Base-by-base conservation (phyloP, 257 asterid species). In the Scutellaria baicalensis region DNA sequence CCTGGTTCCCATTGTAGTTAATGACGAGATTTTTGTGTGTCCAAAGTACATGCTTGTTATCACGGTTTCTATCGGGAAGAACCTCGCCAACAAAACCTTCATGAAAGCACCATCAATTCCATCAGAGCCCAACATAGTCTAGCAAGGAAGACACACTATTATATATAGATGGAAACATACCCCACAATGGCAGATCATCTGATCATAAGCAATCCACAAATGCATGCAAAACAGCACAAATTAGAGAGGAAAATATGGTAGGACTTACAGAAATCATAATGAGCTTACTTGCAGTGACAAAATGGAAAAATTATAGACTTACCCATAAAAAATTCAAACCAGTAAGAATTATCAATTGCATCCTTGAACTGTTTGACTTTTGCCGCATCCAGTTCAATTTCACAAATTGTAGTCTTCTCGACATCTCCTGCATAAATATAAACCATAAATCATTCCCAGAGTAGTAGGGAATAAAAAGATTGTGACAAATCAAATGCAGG, bases 161-260 rank as follows among this genome's bases (percentile, higher is more conserved):
- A 62, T 21, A 38, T 20, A 64, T 16, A 64, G 66, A 48, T 23
- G 44, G 61, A 64, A 49, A 78, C 92, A 77, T 88, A 93, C 98
- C 98, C 98, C 98, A 93, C 65, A 93, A 63, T 5, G 98, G 98
- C 81, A 93, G 83, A 78, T 93, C 98, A 85, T 93, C 98, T 93
- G 94, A 79, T 59, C 68, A 69, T 61, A 71, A 38, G 73, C 75
- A 63, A 72, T 59, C 77, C 65, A 48, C 73, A 57, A 59, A 51
- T 20, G 56, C 16, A 77, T 50, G 64, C 61, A 71, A 62, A 71
- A 73, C 45, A 77, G 75, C 69, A 72, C 40, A 45, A 49, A 74
- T 83, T 65, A 83, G 83, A 74, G 55, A 51, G 66, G 60, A 67
- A 68, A 67, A 68, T 39, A 31, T 12, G 14, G 36, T 12, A 18